Evolutionary conservation across 2,329 filamentous ascomycete species (phyloP).

Genomic region (Diaporthe longicolla): DNA sequence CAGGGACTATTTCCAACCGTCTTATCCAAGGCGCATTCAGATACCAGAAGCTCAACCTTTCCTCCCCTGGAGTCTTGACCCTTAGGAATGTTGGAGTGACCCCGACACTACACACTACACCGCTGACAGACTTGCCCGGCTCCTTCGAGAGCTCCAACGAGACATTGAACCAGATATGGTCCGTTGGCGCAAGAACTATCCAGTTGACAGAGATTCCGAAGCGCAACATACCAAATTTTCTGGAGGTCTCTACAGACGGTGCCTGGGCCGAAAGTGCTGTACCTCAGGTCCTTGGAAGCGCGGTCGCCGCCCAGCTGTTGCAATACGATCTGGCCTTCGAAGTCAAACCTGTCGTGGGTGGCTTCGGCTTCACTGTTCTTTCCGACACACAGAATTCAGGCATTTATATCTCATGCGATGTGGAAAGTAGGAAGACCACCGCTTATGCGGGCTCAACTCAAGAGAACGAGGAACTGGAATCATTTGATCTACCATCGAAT

Average conservation of each 20-base stretch:
- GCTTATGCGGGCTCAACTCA: neutral
- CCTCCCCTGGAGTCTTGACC: neutral
- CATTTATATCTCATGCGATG: neutral
- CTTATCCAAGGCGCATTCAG: neutral
- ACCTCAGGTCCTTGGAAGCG: slow-evolving; percentile 8
- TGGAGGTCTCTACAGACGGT: neutral
- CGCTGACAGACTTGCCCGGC: neutral
- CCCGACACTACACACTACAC: neutral
- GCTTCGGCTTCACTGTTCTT: neutral
- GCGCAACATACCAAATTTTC: neutral
- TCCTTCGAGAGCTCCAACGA: slow-evolving; percentile 12
- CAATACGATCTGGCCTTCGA: neutral
- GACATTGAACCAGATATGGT: neutral
- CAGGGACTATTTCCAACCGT: neutral
- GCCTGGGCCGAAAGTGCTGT: neutral
- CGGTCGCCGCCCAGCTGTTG: neutral
- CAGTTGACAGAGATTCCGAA: neutral
- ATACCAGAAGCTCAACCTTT: neutral
- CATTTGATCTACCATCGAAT: neutral
- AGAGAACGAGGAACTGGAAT: neutral
- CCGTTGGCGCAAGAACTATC: neutral
- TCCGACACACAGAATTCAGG: neutral
- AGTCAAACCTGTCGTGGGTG: neutral
- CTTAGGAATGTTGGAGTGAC: neutral
- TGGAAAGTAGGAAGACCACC: neutral